Conservation (phyloP, 108 stramenopile genomes). For the Epithemia pelagica region DNA sequence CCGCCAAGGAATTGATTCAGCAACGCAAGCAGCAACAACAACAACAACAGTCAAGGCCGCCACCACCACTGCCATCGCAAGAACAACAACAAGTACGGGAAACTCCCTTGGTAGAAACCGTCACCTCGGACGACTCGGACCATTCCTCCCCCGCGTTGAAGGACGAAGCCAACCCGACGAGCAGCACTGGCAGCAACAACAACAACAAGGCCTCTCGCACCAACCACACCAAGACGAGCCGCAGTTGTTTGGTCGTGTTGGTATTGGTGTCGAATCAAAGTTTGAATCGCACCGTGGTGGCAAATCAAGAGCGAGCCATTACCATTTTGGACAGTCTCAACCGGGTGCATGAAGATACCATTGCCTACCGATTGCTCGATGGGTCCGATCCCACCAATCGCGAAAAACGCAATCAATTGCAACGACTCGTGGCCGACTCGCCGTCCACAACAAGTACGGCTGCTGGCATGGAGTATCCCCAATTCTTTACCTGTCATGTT, state of each 20-base stretch:
- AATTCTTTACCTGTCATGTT: conserved; percentile 38
- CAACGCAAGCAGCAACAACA: neutral
- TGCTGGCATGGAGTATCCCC: conserved; percentile 54
- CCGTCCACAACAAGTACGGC: conserved; percentile 43
- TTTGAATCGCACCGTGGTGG: neutral
- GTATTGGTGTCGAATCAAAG: neutral
- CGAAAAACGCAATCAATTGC: conserved; percentile 40
- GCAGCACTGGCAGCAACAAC: no score
- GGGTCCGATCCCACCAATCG: conserved; percentile 42
- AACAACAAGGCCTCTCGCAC: no score
- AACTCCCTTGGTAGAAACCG: no score
- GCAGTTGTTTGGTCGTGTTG: neutral
- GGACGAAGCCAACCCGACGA: no score
- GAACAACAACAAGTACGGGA: no score
- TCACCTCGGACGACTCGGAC: no score
- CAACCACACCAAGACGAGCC: neutral
- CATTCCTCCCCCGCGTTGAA: neutral
- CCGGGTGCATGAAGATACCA: conserved; percentile 1
- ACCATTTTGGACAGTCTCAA: neutral
- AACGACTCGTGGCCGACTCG: no score
- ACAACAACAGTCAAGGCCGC: no score
- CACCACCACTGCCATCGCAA: no score
- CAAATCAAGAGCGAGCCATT: neutral
- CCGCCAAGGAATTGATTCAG: neutral
- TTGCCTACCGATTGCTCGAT: conserved; percentile 28